Conservation (phyloP, 176 grass and related monocot genomes). For the Tillandsia leiboldiana region DNA sequence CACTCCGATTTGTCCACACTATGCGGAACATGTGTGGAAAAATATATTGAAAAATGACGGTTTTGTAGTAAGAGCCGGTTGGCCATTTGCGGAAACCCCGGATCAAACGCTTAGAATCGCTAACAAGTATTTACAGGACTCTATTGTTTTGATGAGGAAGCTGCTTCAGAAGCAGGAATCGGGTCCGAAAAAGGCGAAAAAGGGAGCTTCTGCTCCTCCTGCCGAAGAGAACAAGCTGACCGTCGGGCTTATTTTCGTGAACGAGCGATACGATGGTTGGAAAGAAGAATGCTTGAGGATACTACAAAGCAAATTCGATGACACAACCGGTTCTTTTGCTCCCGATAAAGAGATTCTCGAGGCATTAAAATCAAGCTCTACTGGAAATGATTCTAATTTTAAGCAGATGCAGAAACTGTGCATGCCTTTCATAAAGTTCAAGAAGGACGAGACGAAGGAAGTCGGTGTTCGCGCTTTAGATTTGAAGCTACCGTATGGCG, state of each 20-base stretch:
- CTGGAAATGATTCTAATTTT: constrained; percentile 38
- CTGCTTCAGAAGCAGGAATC: constrained; percentile 63
- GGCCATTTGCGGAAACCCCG: constrained; percentile 34
- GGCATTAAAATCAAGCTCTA: constrained; percentile 34
- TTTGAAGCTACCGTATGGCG: constrained; percentile 60
- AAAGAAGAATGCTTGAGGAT: constrained; percentile 65
- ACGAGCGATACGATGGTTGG: constrained; percentile 69
- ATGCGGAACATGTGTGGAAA: constrained; percentile 63
- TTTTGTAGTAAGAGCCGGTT: constrained; percentile 57
- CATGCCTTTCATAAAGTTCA: constrained; percentile 70
- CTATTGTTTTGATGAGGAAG: constrained; percentile 62
- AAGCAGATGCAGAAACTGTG: constrained; percentile 71
- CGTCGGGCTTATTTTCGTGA: constrained; percentile 49
- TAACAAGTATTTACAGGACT: constrained; percentile 78
- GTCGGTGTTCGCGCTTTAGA: constrained; percentile 48
- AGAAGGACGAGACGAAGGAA: constrained; percentile 47
- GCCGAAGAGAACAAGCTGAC: constrained; percentile 37
- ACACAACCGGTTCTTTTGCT: constrained; percentile 29
- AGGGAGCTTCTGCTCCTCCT: constrained; percentile 32
- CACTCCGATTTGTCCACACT: constrained; percentile 63
- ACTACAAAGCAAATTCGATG: constrained; percentile 43
- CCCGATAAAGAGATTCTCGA: constrained; percentile 54
- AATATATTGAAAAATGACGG: constrained; percentile 51
- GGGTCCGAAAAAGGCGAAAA: constrained; percentile 63
- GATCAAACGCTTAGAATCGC: constrained; percentile 49